These are phyloP conservation scores for Polytolypa hystricis DNA, from an alignment of 2,329 filamentous ascomycete genomes.

Conservation along the genomic window DNA sequence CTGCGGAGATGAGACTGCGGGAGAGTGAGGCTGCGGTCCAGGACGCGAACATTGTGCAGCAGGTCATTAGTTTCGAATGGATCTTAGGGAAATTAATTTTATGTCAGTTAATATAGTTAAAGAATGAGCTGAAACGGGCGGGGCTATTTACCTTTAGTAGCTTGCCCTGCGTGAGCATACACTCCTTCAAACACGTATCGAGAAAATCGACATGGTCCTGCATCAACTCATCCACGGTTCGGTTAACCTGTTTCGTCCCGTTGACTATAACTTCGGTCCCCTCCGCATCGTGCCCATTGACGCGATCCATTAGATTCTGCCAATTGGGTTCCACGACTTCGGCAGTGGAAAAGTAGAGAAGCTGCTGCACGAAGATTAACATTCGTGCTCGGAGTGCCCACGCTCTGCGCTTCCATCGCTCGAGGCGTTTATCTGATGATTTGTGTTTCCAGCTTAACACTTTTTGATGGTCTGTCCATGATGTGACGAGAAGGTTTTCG, in stretches of 20 bases:
- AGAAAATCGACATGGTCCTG: conserved; percentile 97
- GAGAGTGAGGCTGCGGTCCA: conserved; percentile 74
- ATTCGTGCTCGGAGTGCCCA: conserved; percentile 89
- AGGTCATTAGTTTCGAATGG: conserved; percentile 92
- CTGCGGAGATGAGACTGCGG: conserved; percentile 70
- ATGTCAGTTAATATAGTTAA: conserved; percentile 9
- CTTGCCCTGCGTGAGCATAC: conserved; percentile 96
- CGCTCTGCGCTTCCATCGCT: conserved; percentile 84
- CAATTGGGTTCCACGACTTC: conserved; percentile 98
- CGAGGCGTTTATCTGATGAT: conserved; percentile 60
- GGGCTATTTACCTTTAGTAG: conserved; percentile 61
- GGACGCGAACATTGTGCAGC: conserved; percentile 84
- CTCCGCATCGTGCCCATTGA: conserved; percentile 48
- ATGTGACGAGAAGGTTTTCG: conserved; percentile 72
- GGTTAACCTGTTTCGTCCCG: conserved; percentile 41
- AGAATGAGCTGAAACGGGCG: not conserved
- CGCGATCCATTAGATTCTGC: conserved; percentile 80
- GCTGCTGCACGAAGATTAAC: conserved; percentile 93
- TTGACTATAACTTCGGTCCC: conserved; percentile 26
- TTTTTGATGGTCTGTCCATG: conserved; percentile 84
- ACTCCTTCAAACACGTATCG: conserved; percentile 95
- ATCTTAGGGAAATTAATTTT: conserved; percentile 62
- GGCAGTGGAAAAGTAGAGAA: conserved; percentile 91
- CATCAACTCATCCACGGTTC: conserved; percentile 96
- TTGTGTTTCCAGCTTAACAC: conserved; percentile 71